A percentile compares a stretch with the other conserved stretches of the same genome.
Conservation (phyloP, 257 asterid genomes). For the Striga asiatica region DNA sequence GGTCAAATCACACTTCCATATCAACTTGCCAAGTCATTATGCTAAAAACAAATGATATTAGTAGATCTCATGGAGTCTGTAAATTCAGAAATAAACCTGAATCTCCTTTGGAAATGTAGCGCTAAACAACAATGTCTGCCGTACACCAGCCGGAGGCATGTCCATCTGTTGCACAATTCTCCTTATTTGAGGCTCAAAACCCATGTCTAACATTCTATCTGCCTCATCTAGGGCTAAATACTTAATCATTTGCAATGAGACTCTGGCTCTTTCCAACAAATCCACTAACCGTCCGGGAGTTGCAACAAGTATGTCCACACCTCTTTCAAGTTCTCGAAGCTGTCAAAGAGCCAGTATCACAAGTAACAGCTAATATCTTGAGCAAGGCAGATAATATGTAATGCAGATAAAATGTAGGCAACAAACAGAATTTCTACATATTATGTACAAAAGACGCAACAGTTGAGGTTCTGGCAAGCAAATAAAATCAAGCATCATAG, state of each 20-base stretch:
- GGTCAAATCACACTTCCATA: neutral
- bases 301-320: slow-evolving; percentile 92
- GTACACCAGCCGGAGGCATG: slow-evolving; percentile 88
- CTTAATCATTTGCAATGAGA: slow-evolving; percentile 68
- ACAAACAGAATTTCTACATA: neutral
- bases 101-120: slow-evolving; percentile 97
- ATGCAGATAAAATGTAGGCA: neutral
- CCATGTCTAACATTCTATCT: slow-evolving; percentile 97
- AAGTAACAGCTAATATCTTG: neutral
- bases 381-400: slow-evolving; percentile 1
- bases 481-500: neutral
- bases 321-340: slow-evolving; percentile 93
- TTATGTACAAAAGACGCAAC: neutral
- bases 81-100: slow-evolving; percentile 47
- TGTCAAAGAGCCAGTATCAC: slow-evolving; percentile 20
- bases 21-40: neutral
- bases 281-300: slow-evolving; percentile 94
- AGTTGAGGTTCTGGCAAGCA: neutral
- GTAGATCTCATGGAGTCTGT: slow-evolving; percentile 4
- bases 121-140: slow-evolving; percentile 93
- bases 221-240: slow-evolving; percentile 96
- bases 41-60: neutral
- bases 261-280: slow-evolving; percentile 92
- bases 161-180: slow-evolving; percentile 94
- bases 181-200: slow-evolving; percentile 97